A percentile compares a stretch with the other conserved stretches of the same genome.
Conservation (phyloP, 164 flowering plant species). For the Dillenia suffruticosa region DNA sequence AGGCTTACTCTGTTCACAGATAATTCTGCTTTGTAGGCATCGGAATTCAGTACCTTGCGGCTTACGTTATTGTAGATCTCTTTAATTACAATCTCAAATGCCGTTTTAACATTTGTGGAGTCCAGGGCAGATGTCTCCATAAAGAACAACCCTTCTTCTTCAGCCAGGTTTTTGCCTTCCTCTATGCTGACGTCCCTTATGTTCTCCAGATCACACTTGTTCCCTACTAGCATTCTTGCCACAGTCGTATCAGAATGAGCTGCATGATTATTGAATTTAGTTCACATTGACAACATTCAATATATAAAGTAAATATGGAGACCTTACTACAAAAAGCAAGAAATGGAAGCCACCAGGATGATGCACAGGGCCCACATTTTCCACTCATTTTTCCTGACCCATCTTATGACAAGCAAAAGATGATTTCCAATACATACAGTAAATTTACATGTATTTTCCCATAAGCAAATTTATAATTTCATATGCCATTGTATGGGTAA, state of each 20-base stretch:
- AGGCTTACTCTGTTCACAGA: conserved; percentile 28
- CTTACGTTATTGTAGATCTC: conserved; percentile 32
- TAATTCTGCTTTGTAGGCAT: conserved; percentile 32
- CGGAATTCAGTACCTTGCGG: conserved; percentile 31
- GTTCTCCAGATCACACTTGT: conserved; percentile 39
- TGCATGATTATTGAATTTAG: conserved; percentile 1
- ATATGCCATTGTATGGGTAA: too few species aligned
- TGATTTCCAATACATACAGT: too few species aligned
- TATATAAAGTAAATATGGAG: too few species aligned
- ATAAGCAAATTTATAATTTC: too few species aligned
- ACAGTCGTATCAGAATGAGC: conserved; percentile 36
- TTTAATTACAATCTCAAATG: conserved; percentile 32
- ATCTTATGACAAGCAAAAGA: too few species aligned
- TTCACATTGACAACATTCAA: too few species aligned
- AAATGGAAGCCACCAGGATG: too few species aligned
- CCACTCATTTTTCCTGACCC: too few species aligned
- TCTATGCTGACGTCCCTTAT: conserved; percentile 31
- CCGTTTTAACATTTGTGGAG: conserved; percentile 35
- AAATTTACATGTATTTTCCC: too few species aligned
- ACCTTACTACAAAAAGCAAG: too few species aligned
- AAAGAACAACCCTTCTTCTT: conserved; percentile 39
- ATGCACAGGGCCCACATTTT: too few species aligned
- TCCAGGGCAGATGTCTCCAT: conserved; percentile 51
- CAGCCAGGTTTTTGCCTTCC: conserved; percentile 36
- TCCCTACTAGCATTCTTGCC: conserved; percentile 40